Evolutionary conservation across 83 land plant species (phyloP).

Genomic region (Diphasiastrum complanatum): DNA sequence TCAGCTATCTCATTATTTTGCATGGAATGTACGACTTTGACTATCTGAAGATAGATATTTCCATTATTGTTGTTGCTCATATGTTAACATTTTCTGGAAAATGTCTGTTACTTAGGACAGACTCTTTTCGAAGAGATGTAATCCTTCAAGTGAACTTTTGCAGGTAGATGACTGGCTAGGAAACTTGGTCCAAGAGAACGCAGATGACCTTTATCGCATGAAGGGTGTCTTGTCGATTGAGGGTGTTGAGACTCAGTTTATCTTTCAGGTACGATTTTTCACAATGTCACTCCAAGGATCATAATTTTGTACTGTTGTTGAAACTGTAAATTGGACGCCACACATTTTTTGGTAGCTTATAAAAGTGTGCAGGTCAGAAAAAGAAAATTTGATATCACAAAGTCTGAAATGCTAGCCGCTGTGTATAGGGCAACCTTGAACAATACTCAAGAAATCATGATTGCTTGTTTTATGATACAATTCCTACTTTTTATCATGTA

Average conservation of each 20-base stretch:
- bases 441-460: background rate
- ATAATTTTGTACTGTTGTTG: background rate
- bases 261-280: slow-evolving; percentile 95
- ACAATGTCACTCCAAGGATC: background rate
- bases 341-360: too few species aligned
- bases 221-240: slow-evolving; percentile 90
- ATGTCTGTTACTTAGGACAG: too few species aligned
- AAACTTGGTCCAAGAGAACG: slow-evolving; percentile 55
- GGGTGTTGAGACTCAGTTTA: slow-evolving; percentile 81
- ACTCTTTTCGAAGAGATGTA: too few species aligned
- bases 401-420: too few species aligned
- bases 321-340: background rate
- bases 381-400: too few species aligned
- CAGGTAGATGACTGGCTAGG: slow-evolving; percentile 95
- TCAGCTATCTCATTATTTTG: too few species aligned
- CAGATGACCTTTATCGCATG: slow-evolving; percentile 93
- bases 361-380: too few species aligned
- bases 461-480: too few species aligned
- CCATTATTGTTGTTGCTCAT: background rate
- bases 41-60: background rate
- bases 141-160: too few species aligned
- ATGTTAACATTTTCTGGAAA: too few species aligned
- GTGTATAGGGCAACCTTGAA: background rate
- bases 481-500: slow-evolving; percentile 24
- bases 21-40: background rate